A percentile compares a stretch with the other conserved stretches of the same genome.
Conservation (phyloP, 768 basidiomycete species). For the Phanerochaete sordida region DNA sequence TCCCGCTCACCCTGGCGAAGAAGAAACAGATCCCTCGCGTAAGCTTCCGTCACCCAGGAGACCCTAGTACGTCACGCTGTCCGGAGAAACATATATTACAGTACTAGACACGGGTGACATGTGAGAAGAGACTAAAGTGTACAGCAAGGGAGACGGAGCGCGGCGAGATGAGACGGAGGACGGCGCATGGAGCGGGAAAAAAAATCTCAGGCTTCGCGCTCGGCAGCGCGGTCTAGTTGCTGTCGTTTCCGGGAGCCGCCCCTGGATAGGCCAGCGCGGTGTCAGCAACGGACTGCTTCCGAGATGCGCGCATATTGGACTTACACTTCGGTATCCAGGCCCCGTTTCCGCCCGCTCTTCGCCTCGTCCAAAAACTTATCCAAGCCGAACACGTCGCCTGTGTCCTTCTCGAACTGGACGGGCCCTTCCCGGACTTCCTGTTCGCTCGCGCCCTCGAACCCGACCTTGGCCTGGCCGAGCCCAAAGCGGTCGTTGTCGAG, state of each 20-base stretch:
- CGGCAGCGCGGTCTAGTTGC: conserved; percentile 62
- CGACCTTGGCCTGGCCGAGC: conserved; percentile 76
- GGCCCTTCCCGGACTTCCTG: conserved; percentile 89
- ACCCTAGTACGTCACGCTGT: neutral
- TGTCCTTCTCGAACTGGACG: conserved; percentile 98
- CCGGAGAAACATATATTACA: conserved; percentile 1
- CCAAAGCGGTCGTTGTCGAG: conserved; percentile 93
- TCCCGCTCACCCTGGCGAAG: too few species aligned
- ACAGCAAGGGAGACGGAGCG: conserved; percentile 4
- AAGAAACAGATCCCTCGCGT: neutral
- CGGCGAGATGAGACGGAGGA: neutral
- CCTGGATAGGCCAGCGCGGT: conserved; percentile 27
- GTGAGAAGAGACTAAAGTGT: neutral
- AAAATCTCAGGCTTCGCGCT: conserved; percentile 29
- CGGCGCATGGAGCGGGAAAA: neutral
- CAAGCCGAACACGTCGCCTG: conserved; percentile 93
- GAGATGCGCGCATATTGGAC: conserved; percentile 23
- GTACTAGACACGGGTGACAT: neutral
- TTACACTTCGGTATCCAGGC: conserved; percentile 73
- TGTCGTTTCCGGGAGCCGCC: conserved; percentile 63
- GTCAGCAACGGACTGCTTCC: neutral
- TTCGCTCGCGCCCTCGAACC: conserved; percentile 88
- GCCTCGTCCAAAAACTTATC: conserved; percentile 98
- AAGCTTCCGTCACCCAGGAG: neutral
- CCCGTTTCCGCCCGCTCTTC: conserved; percentile 90